Base-by-base conservation (phyloP, 495 filamentous ascomycete species). In the Penicillium herquei region DNA sequence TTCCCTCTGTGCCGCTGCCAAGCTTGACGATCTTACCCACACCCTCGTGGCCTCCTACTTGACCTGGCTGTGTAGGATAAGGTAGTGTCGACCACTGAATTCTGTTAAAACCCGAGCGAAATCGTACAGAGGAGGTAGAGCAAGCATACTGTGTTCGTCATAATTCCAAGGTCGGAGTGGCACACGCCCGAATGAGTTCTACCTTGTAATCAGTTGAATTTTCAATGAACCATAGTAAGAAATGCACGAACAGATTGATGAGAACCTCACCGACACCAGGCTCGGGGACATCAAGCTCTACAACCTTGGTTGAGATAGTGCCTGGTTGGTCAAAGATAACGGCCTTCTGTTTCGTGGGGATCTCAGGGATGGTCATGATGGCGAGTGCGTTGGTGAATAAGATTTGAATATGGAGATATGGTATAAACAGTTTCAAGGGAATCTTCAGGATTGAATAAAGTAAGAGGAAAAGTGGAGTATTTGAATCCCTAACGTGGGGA, bases 131-230 rank as follows among this genome's bases (percentile, higher is more conserved):
- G 54, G 50, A 55, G 47, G n/a, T n/a, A n/a, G n/a, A n/a, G n/a
- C n/a, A 13, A 51, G 37, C 56, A 46, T 69, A 77, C 73, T 7
- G 67, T 64, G 59, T 83, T 84, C 40, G 75, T 78, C 80, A 88
- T 88, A 59, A 87, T 69, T 26, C 79, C 76, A 56, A 78, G 69
- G 61, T 91, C 87, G 11, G 83, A 86, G 65, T 87, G 85, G 66
- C 87, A 89, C 34, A 91, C 84, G 46, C 87, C 87, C 1, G 81
- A 84, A 57, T 89, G 86, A 21, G 86, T 85, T 32, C 83, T 84
- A 51, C 7, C 2, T 34, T 5, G 37, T 14, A 8, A 45, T 47
- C 39, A 56, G 50, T 13, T 34, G 17, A 11, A 26, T 71, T 30
- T n/a, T 6, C 32, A 8, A 35, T 10, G 0, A 14, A 9, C 0